Base-by-base conservation (phyloP, 2,329 filamentous ascomycete species). In the Trichoderma atrobrunneum region DNA sequence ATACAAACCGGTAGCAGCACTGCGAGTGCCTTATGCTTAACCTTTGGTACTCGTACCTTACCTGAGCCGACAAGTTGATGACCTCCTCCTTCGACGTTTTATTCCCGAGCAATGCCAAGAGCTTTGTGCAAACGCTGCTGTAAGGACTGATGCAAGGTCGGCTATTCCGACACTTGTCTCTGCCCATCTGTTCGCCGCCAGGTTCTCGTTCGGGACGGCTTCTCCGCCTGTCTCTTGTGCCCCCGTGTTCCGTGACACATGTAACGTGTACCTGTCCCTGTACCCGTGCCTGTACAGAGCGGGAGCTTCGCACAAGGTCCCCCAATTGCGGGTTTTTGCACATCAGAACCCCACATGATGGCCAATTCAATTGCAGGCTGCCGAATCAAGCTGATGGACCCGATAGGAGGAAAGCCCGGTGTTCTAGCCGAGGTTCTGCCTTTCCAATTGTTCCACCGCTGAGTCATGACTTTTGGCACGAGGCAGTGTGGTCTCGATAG, bases 311-410 rank as follows among this genome's bases (percentile, higher is more conserved):
- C 30, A 61, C 60, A 43, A 68, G 54, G 54, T 30, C 32, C 26
- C 24, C 65, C 51, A 36, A 24, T 67, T 56, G 26, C 56, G 66
- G 56, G 56, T 18, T 36, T 62, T 69, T 62, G 39, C 66, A 69
- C 66, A 51, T 61, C 66, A 39, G 36, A 61, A 69, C 66, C 66
- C 66, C 66, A 69, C 66, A 69, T 69, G 57, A 54, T 62, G 32
- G 16, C 48, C 65, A 60, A 60, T 51, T 32, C 65, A 48, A 18
- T 68, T 43, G 54, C 56, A 51, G 54, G 65, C 65, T 68, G 65
- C 65, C 65, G 65, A 24, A 34, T 48, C 34, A 68, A 68, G 36
- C 56, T 59, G 65, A 68, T 51, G 26, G 56, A 48, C 28, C 54
- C 65, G 65, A 68, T 68, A 60, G 65, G 65, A 59, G 56, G 36